These are phyloP conservation scores for Pleodorina starrii DNA, from an alignment of 139 green algal species.

Conservation along the genomic window DNA sequence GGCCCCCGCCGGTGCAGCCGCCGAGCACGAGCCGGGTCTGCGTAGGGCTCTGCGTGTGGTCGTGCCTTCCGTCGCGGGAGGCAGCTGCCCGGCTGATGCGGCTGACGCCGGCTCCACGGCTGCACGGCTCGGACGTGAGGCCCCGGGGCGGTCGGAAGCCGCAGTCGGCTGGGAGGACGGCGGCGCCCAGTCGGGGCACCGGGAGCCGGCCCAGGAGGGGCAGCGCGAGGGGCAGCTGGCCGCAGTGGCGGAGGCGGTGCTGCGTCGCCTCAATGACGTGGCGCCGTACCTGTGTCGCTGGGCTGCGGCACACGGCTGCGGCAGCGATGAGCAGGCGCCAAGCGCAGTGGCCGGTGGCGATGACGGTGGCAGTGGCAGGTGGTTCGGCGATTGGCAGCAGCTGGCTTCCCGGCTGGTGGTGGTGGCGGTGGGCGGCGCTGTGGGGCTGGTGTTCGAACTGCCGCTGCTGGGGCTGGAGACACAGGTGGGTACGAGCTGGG, in stretches of 20 bases:
- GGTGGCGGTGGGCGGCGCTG: constrained; percentile 8
- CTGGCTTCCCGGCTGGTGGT: background rate
- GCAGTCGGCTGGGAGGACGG: too few relatives aligned
- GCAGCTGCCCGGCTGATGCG: too few relatives aligned
- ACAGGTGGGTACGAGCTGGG: background rate
- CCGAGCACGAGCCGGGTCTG: too few relatives aligned
- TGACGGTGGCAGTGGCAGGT: background rate
- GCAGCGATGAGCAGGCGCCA: background rate
- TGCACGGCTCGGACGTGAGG: too few relatives aligned
- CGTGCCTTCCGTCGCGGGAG: too few relatives aligned
- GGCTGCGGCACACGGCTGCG: background rate
- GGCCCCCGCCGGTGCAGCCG: too few relatives aligned
- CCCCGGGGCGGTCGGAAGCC: too few relatives aligned
- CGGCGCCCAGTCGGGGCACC: too few relatives aligned
- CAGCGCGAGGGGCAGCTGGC: background rate
- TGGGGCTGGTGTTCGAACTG: background rate
- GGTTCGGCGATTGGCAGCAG: background rate
- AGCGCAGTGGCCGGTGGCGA: background rate
- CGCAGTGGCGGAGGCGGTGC: background rate
- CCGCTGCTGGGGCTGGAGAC: background rate
- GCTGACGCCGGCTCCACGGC: too few relatives aligned
- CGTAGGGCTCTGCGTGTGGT: too few relatives aligned
- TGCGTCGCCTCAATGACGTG: constrained; percentile 18
- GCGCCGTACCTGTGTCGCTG: background rate
- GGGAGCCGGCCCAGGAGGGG: too few relatives aligned